Evolutionary conservation across 2,329 filamentous ascomycete species (phyloP).

Genomic region (Seiridium unicorne): DNA sequence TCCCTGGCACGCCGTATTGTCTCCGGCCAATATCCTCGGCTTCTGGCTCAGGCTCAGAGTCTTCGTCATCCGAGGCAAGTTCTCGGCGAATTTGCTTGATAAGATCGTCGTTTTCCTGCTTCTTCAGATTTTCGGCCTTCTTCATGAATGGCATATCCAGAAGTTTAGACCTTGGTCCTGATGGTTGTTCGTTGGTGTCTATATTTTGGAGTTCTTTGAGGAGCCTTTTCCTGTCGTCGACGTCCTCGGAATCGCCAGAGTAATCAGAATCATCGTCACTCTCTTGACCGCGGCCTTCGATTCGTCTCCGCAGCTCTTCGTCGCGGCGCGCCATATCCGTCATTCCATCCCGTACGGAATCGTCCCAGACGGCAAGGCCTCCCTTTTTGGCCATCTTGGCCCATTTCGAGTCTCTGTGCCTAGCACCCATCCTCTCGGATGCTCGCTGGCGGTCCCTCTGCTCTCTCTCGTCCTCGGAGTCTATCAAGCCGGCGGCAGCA

Average conservation of each 20-base stretch:
- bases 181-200: constrained; percentile 44
- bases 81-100: constrained; percentile 69
- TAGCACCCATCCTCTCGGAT: constrained; percentile 79
- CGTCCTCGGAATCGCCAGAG: constrained; percentile 56
- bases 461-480: constrained; percentile 65
- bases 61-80: constrained; percentile 61
- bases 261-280: constrained; percentile 44
- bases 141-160: constrained; percentile 94
- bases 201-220: constrained; percentile 47
- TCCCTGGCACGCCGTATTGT: constrained; percentile 57
- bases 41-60: constrained; percentile 50
- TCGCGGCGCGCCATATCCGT: constrained; percentile 79
- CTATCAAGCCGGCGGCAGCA: constrained; percentile 57
- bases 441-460: constrained; percentile 72
- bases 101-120: constrained; percentile 77
- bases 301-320: constrained; percentile 76
- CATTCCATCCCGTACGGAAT: constrained; percentile 75
- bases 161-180: constrained; percentile 59
- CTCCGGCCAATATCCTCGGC: constrained; percentile 65
- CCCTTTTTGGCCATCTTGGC: constrained; percentile 79
- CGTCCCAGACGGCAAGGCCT: constrained; percentile 83
- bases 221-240: constrained; percentile 44
- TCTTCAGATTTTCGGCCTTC: constrained; percentile 76
- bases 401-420: constrained; percentile 89
- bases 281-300: constrained; percentile 63